Evolutionary conservation across 257 asterid species (phyloP).

Genomic region (Leptodermis oblonga): DNA sequence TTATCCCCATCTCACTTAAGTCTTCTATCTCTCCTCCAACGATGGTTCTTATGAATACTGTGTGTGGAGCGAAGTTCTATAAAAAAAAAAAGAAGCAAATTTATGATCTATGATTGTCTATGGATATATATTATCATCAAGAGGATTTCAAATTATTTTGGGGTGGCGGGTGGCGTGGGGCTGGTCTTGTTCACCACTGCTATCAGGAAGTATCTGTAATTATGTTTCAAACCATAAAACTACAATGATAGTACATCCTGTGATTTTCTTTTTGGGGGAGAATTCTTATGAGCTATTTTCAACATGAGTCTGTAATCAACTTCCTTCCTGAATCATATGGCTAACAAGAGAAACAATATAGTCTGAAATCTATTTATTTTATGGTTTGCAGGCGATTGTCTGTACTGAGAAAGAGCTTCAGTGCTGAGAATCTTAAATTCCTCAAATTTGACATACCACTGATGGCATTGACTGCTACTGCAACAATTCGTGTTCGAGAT

Average conservation of each 20-base stretch:
- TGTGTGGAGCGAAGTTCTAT: background rate
- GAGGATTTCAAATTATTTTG: background rate
- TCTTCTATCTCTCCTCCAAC: background rate
- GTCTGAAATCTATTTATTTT: constrained; percentile 13
- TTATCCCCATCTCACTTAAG: background rate
- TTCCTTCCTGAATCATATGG: background rate
- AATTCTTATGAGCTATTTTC: background rate
- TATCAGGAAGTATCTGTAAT: background rate
- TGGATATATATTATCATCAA: background rate
- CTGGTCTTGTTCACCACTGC: background rate
- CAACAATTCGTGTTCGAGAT: constrained; percentile 59
- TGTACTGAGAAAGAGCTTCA: constrained; percentile 58
- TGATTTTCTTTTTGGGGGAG: background rate
- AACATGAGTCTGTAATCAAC: background rate
- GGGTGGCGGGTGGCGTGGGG: background rate
- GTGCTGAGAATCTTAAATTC: constrained; percentile 44
- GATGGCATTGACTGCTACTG: constrained; percentile 85
- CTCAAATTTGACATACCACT: constrained; percentile 67
- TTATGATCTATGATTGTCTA: background rate
- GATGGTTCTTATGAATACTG: background rate
- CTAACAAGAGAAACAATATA: constrained; percentile 6
- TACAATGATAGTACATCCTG: background rate
- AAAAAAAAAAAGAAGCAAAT: background rate
- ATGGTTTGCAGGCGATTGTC: constrained; percentile 51
- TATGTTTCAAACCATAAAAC: background rate